Evolutionary conservation across 352 stramenopile species (phyloP), one percentile per base, ranked within the genome.

Genomic region (Globisporangium cylindrosporum): DNA sequence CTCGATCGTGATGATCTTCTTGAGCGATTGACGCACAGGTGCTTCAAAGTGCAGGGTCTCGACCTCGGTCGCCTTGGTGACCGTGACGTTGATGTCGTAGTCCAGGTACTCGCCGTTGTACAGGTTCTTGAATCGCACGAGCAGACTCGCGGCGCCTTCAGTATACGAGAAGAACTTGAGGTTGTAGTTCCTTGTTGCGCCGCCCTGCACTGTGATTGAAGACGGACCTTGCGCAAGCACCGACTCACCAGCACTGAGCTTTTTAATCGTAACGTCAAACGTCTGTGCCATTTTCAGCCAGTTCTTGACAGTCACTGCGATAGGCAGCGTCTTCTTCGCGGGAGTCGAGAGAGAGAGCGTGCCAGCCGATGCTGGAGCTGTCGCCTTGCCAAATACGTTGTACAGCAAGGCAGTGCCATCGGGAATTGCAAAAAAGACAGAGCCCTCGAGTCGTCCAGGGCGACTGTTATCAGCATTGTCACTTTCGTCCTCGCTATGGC

Each of bases 81-180:
- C 87, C 1, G 78, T 69, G 32, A 93, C 75, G 12, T 65, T 57
- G 6, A 94, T 48, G 9, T 92, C 72, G 65, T 94, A 89, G 38
- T 82, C 71, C 0, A 97, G 36, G 61, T 97, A 98, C 69, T 98
- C 93, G 4, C 92, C 88, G 18, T 74, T 97, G 10, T 80, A 71
- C 6, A 76, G 34, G 69, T 97, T 97, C 27, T 84, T 90, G 59
- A 98, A 94, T 1, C 76, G 92, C 2, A 97, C 79, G 6, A 59
- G 65, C 1, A 95, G 73, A 29, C 72, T 60, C 15, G 75, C 77
- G 3, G 24, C 48, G 22, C 92, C 84, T 76, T 97, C 91, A 2
- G 77, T 94, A 68, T 97, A 97, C 41, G 86, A 91, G 43, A 95
- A 92, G 55, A 98, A 95, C 59, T 92, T 92, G 55, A 98, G 76